Evolutionary conservation across 2,329 filamentous ascomycete genomes (phyloP).

Genomic region (Ilyonectria sp.): DNA sequence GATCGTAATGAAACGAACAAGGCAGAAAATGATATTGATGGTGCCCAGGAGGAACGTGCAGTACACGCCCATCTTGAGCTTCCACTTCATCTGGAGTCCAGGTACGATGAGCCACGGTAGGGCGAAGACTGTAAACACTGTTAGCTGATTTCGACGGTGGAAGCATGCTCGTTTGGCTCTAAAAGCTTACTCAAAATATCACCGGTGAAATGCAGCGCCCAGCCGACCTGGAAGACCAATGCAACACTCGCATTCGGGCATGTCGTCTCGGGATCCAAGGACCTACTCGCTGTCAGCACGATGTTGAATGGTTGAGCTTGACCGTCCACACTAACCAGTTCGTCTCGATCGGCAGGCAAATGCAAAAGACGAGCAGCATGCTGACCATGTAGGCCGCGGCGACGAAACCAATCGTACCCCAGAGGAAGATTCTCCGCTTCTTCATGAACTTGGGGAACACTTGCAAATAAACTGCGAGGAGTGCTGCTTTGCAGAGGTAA

Average conservation of each 20-base stretch:
- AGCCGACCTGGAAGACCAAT: background rate
- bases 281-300: background rate
- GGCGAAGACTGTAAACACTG: constrained; percentile 6
- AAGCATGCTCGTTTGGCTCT: background rate
- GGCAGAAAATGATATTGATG: constrained; percentile 37
- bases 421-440: constrained; percentile 28
- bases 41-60: constrained; percentile 35
- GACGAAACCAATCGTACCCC: constrained; percentile 24
- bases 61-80: constrained; percentile 35
- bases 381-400: constrained; percentile 24
- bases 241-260: background rate
- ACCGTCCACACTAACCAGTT: constrained; percentile 25
- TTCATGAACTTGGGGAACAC: constrained; percentile 40
- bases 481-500: constrained; percentile 42
- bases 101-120: constrained; percentile 19
- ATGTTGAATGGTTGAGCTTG: background rate
- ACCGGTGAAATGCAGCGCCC: constrained; percentile 32
- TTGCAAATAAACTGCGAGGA: constrained; percentile 37
- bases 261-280: background rate
- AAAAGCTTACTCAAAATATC: constrained; percentile 29
- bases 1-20: constrained; percentile 37
- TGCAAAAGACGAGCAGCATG: constrained; percentile 31
- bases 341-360: constrained; percentile 31
- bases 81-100: constrained; percentile 34
- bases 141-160: background rate